A percentile compares a stretch with the other conserved stretches of the same genome.
phyloP scores from a whole-genome alignment of 495 filamentous ascomycete genomes.

The Stereocaulon alpinum region DNA sequence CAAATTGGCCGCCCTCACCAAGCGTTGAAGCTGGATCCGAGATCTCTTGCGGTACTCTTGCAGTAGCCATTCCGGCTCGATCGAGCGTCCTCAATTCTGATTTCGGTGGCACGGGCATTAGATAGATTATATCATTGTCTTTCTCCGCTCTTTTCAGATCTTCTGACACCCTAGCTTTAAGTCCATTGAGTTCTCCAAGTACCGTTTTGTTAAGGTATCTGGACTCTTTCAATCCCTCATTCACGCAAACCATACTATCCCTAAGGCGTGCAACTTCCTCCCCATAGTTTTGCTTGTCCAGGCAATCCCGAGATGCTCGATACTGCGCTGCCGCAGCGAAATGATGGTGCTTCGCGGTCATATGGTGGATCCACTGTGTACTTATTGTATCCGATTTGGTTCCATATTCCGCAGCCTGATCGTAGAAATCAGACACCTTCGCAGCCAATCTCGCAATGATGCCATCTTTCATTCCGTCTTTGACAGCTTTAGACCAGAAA shows the following conservation, averaged over 20 bases:
- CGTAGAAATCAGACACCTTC: slow-evolving; percentile 87
- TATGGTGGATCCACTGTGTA: slow-evolving; percentile 96
- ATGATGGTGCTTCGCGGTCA: slow-evolving; percentile 94
- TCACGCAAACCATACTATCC: slow-evolving; percentile 73
- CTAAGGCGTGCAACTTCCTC: slow-evolving; percentile 84
- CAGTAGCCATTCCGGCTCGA: slow-evolving; percentile 76
- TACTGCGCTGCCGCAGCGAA: slow-evolving; percentile 96
- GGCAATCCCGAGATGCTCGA: slow-evolving; percentile 80
- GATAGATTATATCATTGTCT: slow-evolving; percentile 92
- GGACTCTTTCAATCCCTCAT: slow-evolving; percentile 77
- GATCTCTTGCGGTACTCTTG: slow-evolving; percentile 72
- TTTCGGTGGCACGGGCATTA: slow-evolving; percentile 75
- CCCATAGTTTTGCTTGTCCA: slow-evolving; percentile 91
- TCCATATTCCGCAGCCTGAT: slow-evolving; percentile 69
- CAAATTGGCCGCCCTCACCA: slow-evolving; percentile 67
- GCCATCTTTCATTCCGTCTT: slow-evolving; percentile 83
- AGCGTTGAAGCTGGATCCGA: slow-evolving; percentile 69
- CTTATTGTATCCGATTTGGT: slow-evolving; percentile 82
- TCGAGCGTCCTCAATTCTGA: slow-evolving; percentile 78
- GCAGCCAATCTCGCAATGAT: slow-evolving; percentile 86
- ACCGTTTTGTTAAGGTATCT: slow-evolving; percentile 79
- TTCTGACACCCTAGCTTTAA: slow-evolving; percentile 74
- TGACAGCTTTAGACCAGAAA: slow-evolving; percentile 96
- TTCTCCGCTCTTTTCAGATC: slow-evolving; percentile 89
- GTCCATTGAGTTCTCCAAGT: slow-evolving; percentile 66